Evolutionary conservation across 257 asterid genomes (phyloP), one percentile per base, ranked within the genome.

Genomic region (Solanum ahanhuiri): DNA sequence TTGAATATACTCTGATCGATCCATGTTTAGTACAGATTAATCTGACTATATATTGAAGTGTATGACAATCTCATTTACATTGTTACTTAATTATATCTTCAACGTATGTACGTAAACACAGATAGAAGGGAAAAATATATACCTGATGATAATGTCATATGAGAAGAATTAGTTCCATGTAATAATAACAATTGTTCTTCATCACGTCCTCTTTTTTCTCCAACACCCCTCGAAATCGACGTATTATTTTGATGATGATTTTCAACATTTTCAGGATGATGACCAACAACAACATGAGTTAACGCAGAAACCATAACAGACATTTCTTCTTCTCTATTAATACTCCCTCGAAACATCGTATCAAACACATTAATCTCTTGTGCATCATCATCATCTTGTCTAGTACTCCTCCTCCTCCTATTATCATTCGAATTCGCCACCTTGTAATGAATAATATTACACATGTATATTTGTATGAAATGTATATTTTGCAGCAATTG

Each of bases 231-330:
- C 34, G 83, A 39, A 83, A 83, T 6, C 0, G 9, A 17, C 0
- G 33, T 31, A 31, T 3, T 2, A 20, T 37, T 22, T 22, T 35
- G 23, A 45, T 35, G 23, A 45, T 22, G 35, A 66, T 30, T 30
- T 73, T 28, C 57, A 12, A 48, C 34, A 73, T 37, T 76, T 41
- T 76, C 35, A 23, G 8, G 12, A 76, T 6, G 17, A 6, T 25
- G 58, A 14, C 81, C 91, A 86, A 94, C 93, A 54, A 96, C 93
- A 31, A 96, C 99, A 64, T 88, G 92, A 30, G 92, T 84, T 79
- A 94, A 76, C 63, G 97, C 97, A 1, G 94, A 94, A 25, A 95
- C 98, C 93, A 95, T 95, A 1, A 88, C 93, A 7, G 96, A 93
- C 93, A 95, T 93, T 88, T 96, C 99, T 12, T 84, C 87, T 86